A percentile compares a stretch with the other conserved stretches of the same genome.
phyloP scores from a whole-genome alignment of 139 green algal species.

The Picochlorum sp. region DNA sequence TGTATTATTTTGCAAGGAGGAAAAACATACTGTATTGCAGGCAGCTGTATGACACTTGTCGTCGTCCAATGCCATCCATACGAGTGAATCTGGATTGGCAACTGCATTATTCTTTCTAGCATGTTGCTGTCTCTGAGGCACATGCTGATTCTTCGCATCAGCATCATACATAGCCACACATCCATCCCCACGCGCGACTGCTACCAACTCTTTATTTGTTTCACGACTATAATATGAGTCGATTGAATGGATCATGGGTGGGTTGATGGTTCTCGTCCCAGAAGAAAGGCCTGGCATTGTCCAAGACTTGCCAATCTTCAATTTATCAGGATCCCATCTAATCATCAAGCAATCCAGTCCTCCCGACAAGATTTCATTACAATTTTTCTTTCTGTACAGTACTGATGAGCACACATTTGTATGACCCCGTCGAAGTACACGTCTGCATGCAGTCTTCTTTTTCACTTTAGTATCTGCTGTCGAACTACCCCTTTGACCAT shows the following conservation, averaged over 20 bases:
- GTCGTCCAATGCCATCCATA: conserved; percentile 1
- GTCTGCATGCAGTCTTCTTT: conserved; percentile 17
- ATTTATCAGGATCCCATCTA: conserved; percentile 33
- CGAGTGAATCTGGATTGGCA: too few species aligned
- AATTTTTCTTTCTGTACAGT: conserved; percentile 39
- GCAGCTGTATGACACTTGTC: conserved; percentile 14
- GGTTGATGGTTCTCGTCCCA: conserved; percentile 49
- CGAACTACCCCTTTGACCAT: not conserved
- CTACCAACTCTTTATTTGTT: conserved; percentile 21
- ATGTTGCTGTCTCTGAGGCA: not conserved
- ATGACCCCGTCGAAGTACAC: conserved; percentile 42
- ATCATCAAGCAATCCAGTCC: conserved; percentile 50
- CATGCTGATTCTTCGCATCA: conserved; percentile 5
- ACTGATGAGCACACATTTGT: conserved; percentile 44
- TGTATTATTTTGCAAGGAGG: not conserved
- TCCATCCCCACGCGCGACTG: conserved; percentile 39
- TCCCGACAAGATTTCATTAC: conserved; percentile 53
- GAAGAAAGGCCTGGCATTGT: not conserved
- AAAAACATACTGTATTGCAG: conserved; percentile 22
- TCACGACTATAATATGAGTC: conserved; percentile 1
- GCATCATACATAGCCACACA: conserved; percentile 34
- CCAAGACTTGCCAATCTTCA: not conserved
- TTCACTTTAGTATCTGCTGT: not conserved
- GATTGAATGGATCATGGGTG: conserved; percentile 49
- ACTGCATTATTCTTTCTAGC: not conserved